Evolutionary conservation across 805 yeast species (phyloP).

Genomic region (Phaffomyces thermotolerans): DNA sequence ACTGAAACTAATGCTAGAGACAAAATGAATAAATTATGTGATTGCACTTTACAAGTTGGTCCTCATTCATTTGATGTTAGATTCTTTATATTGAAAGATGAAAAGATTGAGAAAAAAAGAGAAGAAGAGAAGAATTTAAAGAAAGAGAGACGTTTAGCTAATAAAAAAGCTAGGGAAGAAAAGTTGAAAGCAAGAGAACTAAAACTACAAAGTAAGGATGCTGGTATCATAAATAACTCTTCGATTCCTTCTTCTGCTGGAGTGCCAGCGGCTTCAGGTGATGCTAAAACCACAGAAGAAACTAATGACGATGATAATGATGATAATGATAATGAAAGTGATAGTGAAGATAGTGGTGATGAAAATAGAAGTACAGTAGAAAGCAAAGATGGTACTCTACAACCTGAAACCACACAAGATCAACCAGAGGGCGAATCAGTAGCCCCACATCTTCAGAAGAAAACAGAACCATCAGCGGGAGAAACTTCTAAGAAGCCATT

Average conservation of each 20-base stretch:
- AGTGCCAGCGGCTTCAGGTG: not conserved
- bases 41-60: conserved; percentile 64
- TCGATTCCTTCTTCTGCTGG: not conserved
- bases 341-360: conserved; percentile 9
- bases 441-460: not conserved
- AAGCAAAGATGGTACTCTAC: conserved; percentile 2
- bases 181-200: conserved; percentile 20
- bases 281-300: conserved; percentile 1
- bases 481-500: conserved; percentile 7
- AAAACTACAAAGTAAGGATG: not conserved
- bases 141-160: conserved; percentile 29
- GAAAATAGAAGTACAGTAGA: conserved; percentile 4
- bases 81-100: conserved; percentile 80
- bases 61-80: conserved; percentile 78
- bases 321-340: conserved; percentile 1
- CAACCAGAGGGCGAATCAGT: not conserved
- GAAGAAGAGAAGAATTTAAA: conserved; percentile 34
- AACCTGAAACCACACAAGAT: not conserved
- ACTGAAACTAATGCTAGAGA: conserved; percentile 61
- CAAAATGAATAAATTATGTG: conserved; percentile 82
- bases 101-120: conserved; percentile 47
- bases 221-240: not conserved
- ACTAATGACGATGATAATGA: conserved; percentile 3
- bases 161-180: conserved; percentile 29
- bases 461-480: not conserved